These are phyloP conservation scores for Stachybotrys echinatus DNA, from an alignment of 2,329 filamentous ascomycete species.

Conservation along the genomic window DNA sequence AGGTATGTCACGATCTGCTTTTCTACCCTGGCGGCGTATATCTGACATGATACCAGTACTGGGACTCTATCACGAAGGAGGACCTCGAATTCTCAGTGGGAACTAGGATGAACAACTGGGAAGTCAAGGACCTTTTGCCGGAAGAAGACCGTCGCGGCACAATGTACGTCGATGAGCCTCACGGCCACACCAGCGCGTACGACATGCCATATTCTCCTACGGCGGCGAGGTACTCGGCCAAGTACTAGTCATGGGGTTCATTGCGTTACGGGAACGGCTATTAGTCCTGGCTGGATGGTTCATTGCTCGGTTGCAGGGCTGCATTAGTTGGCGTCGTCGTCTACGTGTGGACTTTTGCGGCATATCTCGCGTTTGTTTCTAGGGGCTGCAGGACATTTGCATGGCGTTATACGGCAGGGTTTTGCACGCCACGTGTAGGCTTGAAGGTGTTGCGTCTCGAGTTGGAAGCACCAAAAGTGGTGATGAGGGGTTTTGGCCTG, in stretches of 20 bases:
- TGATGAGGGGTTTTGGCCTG: no score
- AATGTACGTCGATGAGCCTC: constrained; percentile 65
- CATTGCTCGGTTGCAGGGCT: no score
- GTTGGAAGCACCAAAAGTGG: no score
- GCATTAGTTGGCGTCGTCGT: no score
- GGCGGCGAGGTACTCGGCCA: constrained; percentile 37
- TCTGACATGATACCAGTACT: constrained; percentile 56
- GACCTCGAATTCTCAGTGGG: constrained; percentile 98
- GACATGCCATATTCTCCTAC: constrained; percentile 46
- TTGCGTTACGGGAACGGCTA: constrained; percentile 10
- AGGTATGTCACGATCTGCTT: constrained; percentile 47
- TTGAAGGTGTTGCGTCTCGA: no score
- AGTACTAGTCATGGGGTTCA: constrained; percentile 34
- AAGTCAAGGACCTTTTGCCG: constrained; percentile 84
- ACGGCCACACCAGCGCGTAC: constrained; percentile 49
- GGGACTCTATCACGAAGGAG: constrained; percentile 98
- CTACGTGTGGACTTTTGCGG: no score
- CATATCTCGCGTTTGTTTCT: no score
- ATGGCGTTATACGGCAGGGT: no score
- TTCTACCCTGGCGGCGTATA: not conserved
- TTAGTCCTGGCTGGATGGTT: no score
- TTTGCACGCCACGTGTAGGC: no score
- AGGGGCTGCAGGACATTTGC: no score
- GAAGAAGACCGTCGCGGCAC: constrained; percentile 75
- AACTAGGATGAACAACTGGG: constrained; percentile 94